Evolutionary conservation across 2,329 filamentous ascomycete species (phyloP).

Genomic region (Penicillium janthinellum): DNA sequence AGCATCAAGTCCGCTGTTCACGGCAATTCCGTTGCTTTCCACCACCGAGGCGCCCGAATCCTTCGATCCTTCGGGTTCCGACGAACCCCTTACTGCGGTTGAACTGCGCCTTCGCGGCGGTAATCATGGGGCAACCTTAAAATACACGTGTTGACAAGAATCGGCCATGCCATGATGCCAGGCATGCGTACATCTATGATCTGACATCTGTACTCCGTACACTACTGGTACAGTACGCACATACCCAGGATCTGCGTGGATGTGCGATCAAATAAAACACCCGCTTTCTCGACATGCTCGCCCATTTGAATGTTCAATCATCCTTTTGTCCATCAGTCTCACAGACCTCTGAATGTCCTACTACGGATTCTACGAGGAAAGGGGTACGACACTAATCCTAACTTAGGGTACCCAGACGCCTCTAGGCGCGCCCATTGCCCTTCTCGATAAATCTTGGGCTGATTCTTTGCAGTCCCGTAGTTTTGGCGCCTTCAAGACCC

Average conservation of each 20-base stretch:
- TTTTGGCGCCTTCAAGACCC: constrained; percentile 1
- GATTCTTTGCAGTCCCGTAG: not conserved
- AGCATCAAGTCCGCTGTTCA: no score
- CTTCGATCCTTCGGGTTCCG: constrained; percentile 1
- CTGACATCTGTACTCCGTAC: no score
- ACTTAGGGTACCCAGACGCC: not conserved
- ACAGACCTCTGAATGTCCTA: not conserved
- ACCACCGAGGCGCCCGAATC: not conserved
- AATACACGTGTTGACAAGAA: constrained; percentile 1
- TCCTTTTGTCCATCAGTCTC: not conserved
- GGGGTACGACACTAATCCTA: not conserved
- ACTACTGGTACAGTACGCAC: no score
- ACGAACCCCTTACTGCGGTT: constrained; percentile 8
- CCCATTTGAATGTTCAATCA: not conserved
- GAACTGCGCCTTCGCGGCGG: not conserved
- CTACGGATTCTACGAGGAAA: not conserved
- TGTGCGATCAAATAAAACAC: not conserved
- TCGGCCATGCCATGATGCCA: not conserved
- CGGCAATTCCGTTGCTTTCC: not conserved
- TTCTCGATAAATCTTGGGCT: not conserved
- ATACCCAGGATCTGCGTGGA: not conserved
- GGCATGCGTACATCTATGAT: no score
- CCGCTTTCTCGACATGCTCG: not conserved
- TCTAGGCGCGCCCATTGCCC: not conserved
- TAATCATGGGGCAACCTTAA: constrained; percentile 6